These are phyloP conservation scores for Ambrosia trifida DNA, from an alignment of 129 eudicot genomes.

Conservation along the genomic window DNA sequence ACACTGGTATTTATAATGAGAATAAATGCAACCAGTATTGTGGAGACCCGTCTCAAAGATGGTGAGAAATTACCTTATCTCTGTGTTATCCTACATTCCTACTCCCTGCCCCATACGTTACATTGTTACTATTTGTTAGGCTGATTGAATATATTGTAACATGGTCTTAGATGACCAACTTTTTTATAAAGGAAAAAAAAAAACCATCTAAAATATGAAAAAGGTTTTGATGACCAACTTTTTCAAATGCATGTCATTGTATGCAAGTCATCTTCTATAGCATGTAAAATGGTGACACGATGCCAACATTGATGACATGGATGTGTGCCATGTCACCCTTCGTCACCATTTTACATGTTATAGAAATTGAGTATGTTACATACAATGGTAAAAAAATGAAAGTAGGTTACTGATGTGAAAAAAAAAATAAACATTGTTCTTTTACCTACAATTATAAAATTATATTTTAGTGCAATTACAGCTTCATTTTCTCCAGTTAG, in stretches of 20 bases:
- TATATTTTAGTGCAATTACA: not conserved
- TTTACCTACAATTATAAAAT: not conserved
- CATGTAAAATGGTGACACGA: not conserved
- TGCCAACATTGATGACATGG: not conserved
- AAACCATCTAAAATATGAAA: slow-evolving; percentile 7
- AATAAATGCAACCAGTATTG: slow-evolving; percentile 65
- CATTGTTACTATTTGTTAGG: not conserved
- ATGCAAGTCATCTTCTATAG: not conserved
- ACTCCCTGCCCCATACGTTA: not conserved
- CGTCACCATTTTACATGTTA: not conserved
- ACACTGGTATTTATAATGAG: slow-evolving; percentile 66
- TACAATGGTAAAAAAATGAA: not conserved
- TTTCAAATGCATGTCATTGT: not conserved
- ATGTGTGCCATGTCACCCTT: not conserved
- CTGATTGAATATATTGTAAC: too few species aligned
- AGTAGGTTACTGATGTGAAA: not conserved
- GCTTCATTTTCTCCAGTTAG: not conserved
- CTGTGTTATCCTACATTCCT: not conserved
- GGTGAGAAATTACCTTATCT: slow-evolving; percentile 41
- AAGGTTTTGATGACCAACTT: not conserved
- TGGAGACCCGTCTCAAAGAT: slow-evolving; percentile 86
- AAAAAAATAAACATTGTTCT: not conserved
- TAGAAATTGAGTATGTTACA: not conserved
- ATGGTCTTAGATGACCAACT: not conserved
- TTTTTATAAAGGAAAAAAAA: not conserved